Evolutionary conservation across 352 stramenopile genomes (phyloP), one percentile per base, ranked within the genome.

Genomic region (Globisporangium recalcitrans): DNA sequence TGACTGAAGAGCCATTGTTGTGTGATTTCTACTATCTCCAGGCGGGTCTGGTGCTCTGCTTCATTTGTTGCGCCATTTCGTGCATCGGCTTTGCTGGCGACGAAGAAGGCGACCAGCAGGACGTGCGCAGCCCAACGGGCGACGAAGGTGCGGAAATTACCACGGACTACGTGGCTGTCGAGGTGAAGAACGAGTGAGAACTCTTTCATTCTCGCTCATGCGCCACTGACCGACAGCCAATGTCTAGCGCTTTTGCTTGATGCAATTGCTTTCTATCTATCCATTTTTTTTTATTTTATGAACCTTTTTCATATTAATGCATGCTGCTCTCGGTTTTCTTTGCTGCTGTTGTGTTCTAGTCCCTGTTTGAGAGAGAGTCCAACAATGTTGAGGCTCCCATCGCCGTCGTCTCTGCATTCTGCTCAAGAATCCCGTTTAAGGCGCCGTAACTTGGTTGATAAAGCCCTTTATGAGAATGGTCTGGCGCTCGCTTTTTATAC

Each of bases 61-160:
- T 89, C 66, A 85, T 92, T 62, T 88, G 80, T 67, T 92, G 82
- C 38, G 78, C 81, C 21, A 92, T 92, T 64, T 82, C 77, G 24
- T 88, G 75, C 63, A 72, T 92, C n/a, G 78, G 80, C 46, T 75
- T 84, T 34, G 60, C 64, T 0, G 71, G 76, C n/a, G 70, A 84
- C 6, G 75, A 70, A 52, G 69, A 68, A 1, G 70, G 38, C 16
- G 49, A 72, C 29, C 64, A 69, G 32, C 67, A 79, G 21, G 75
- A 87, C 48, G 74, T 71, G 7, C 67, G 55, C 57, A 83, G 73
- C 54, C 74, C 76, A 22, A 72, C 70, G 13, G 63, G 71, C 22
- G 80, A 89, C 48, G 82, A 91, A 87, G 82, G 82, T 90, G 75
- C 80, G 80, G 71, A 71, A 72, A 64, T 64, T 36, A 68, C 72